Base-by-base conservation (phyloP, 768 basidiomycete genomes). In the Coprinellus micaceus region DNA sequence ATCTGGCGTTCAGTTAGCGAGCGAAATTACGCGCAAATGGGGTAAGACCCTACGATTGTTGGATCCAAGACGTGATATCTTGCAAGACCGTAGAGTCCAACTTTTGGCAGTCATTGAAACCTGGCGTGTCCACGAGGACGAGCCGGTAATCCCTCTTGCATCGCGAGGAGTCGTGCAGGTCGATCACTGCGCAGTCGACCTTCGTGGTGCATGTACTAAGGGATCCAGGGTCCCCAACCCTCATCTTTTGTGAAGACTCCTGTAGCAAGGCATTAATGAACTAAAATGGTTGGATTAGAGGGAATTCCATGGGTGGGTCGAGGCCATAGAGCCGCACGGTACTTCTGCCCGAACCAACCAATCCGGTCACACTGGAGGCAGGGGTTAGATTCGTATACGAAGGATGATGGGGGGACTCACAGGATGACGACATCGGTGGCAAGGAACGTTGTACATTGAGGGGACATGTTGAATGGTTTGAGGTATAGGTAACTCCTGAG, bases 111-210 rank as follows among this genome's bases (percentile, higher is more conserved):
- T 68, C 66, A 36, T 67, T 62, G 53, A 68, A 68, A 1, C 67
- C 66, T 0, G 67, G 66, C 0, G 66, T 66, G 52, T 70, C 68
- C 25, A 68, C 62, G 3, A 69, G 46, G 3, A 66, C 58, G 12
- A 66, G 37, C 13, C 37, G 37, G 37, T 39, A 39, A 39, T n/a
- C 37, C 37, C 3, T 39, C n/a, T 3, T 2, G 37, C 37, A 39
- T 39, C n/a, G 37, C 37, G 37, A n/a, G n/a, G n/a, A 2, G 37
- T 39, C 37, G 13, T 39, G 2, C 37, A 39, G 37, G 13, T 39
- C 37, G 37, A 39, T n/a, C 12, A 39, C n/a, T n/a, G 37, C 12
- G 37, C n/a, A 3, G 12, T 39, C 13, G 37, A 39, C 37, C n/a
- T 39, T n/a, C 3, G 12, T 39, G 12, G 37, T 39, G 37, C 37